A percentile compares a stretch with the other conserved stretches of the same genome.
These are phyloP conservation scores for Calonectria hongkongensis DNA, from an alignment of 2,329 filamentous ascomycete species.

Conservation along the genomic window DNA sequence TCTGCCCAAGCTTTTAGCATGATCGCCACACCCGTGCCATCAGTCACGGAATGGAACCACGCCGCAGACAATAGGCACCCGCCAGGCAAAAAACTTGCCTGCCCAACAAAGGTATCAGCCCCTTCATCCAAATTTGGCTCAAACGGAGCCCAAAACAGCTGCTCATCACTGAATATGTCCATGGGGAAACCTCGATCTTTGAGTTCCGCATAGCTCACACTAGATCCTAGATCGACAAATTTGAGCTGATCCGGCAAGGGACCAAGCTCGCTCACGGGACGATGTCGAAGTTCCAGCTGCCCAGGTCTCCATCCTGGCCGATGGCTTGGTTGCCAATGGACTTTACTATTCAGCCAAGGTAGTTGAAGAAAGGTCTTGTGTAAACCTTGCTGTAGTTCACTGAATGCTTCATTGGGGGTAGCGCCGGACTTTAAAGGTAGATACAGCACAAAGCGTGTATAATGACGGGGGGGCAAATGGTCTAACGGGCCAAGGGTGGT, in stretches of 20 bases:
- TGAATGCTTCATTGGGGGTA: not conserved
- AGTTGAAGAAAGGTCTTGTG: constrained; percentile 17
- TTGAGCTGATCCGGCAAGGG: constrained; percentile 2
- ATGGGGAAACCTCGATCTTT: not conserved
- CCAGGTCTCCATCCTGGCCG: constrained; percentile 10
- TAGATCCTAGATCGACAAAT: not conserved
- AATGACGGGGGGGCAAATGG: constrained; percentile 9
- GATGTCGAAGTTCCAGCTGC: constrained; percentile 7
- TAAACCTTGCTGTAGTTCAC: constrained; percentile 7
- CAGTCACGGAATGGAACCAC: not conserved
- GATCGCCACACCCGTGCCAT: not conserved
- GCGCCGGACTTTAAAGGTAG: not conserved
- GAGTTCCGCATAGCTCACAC: not conserved
- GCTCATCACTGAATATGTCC: constrained; percentile 1
- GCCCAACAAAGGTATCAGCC: not conserved
- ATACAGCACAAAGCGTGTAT: constrained; percentile 13
- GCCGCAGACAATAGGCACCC: not conserved
- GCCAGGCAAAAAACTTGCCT: constrained; percentile 4
- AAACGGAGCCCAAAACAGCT: constrained; percentile 11
- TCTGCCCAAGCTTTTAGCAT: constrained; percentile 17
- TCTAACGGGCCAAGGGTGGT: constrained; percentile 13
- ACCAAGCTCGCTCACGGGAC: not conserved
- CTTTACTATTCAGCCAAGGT: constrained; percentile 13
- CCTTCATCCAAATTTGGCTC: constrained; percentile 2
- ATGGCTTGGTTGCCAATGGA: constrained; percentile 6